Evolutionary conservation across 2,329 filamentous ascomycete species (phyloP).

Genomic region (Aspergillus pseudonomiae): DNA sequence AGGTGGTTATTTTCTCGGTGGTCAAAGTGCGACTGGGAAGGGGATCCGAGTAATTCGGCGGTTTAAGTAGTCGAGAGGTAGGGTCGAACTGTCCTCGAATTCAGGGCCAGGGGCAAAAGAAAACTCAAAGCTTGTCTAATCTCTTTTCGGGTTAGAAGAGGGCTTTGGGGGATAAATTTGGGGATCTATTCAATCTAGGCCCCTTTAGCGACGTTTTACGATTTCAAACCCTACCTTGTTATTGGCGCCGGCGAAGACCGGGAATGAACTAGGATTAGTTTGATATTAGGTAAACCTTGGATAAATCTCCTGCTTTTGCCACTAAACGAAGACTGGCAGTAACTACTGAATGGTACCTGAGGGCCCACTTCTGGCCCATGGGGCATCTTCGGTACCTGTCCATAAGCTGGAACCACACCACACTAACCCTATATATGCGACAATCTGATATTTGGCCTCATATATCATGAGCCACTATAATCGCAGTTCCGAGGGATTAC

Average conservation of each 20-base stretch:
- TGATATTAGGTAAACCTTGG: neutral
- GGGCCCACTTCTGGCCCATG: neutral
- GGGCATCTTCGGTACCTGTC: neutral
- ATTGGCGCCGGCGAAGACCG: neutral
- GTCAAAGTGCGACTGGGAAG: neutral
- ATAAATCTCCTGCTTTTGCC: neutral
- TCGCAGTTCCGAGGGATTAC: no score
- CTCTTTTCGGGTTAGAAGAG: neutral
- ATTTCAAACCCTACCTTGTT: neutral
- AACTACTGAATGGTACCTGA: neutral
- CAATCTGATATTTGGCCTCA: no score
- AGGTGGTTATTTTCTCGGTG: neutral
- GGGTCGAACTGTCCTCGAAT: neutral
- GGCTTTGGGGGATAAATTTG: neutral
- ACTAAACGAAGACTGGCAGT: no score
- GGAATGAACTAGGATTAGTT: neutral
- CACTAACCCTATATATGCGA: neutral
- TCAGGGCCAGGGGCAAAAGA: neutral
- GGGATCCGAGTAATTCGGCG: neutral
- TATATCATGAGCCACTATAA: no score
- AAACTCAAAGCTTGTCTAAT: neutral
- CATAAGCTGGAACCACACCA: neutral
- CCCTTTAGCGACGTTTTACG: neutral
- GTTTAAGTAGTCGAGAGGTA: neutral
- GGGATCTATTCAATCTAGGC: neutral